Evolutionary conservation across 2,329 filamentous ascomycete genomes (phyloP).

Genomic region (Albophoma yamanashiensis): DNA sequence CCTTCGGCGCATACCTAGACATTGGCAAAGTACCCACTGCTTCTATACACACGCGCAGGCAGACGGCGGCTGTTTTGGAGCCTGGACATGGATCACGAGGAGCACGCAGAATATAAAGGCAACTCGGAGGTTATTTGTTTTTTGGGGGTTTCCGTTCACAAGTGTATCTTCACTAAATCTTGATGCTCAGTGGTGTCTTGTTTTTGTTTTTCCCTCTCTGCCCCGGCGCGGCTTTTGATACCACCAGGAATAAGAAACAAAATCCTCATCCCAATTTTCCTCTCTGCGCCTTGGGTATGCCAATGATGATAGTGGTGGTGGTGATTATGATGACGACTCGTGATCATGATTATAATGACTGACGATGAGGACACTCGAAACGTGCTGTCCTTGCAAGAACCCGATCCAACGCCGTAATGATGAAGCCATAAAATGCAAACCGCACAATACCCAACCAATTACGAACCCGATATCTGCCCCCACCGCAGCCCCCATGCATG

Average conservation of each 20-base stretch:
- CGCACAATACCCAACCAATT: background rate
- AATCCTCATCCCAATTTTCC: background rate
- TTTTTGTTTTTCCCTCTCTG: background rate
- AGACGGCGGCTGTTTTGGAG: background rate
- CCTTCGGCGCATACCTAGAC: background rate
- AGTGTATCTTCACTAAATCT: background rate
- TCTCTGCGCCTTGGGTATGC: background rate
- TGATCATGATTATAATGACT: background rate
- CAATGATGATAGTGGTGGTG: background rate
- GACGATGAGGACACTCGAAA: background rate
- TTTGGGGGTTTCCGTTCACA: background rate
- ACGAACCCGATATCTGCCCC: background rate
- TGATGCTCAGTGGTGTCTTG: background rate
- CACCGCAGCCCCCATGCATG: background rate
- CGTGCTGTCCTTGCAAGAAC: background rate
- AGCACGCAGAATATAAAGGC: background rate
- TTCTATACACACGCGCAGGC: background rate
- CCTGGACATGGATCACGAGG: background rate
- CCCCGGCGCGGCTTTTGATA: background rate
- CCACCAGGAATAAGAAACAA: background rate
- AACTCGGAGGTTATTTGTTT: background rate
- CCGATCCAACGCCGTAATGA: background rate
- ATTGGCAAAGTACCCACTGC: background rate
- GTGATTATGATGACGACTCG: background rate
- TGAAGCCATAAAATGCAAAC: background rate